These are phyloP conservation scores for Coniochaeta sp. DNA, from an alignment of 2,329 filamentous ascomycete species.

Conservation along the genomic window DNA sequence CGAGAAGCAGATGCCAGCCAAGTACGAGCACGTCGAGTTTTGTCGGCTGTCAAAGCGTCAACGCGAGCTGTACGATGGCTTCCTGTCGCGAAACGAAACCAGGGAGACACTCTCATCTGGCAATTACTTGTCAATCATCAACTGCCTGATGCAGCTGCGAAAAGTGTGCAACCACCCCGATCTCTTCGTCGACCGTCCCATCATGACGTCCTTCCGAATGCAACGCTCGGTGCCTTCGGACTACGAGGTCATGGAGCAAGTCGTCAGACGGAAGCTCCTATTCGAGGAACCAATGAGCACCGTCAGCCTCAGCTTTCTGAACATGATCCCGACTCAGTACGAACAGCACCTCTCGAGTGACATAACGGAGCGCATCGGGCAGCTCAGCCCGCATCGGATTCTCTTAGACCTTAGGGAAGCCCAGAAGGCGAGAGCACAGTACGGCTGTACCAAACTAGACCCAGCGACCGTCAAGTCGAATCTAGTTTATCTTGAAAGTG, in stretches of 20 bases:
- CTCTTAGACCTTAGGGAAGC: conserved; percentile 65
- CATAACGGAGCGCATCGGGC: conserved; percentile 47
- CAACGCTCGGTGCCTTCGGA: conserved; percentile 66
- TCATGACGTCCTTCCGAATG: conserved; percentile 96
- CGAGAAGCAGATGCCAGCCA: conserved; percentile 97
- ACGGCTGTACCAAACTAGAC: conserved; percentile 48
- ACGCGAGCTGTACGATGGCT: conserved; percentile 92
- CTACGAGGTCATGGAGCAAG: conserved; percentile 64
- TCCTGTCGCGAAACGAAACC: conserved; percentile 84
- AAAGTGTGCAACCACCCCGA: conserved; percentile 99
- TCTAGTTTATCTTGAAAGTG: conserved; percentile 65
- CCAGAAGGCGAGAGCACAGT: conserved; percentile 56
- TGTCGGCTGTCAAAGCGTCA: conserved; percentile 94
- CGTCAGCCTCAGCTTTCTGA: conserved; percentile 70
- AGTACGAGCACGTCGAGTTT: conserved; percentile 95
- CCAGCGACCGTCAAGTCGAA: conserved; percentile 62
- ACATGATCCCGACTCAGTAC: conserved; percentile 65
- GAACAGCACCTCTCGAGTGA: conserved; percentile 52
- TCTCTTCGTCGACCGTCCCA: conserved; percentile 89
- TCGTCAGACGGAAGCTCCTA: conserved; percentile 62
- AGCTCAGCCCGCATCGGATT: conserved; percentile 62
- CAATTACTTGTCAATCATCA: conserved; percentile 97
- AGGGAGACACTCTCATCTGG: conserved; percentile 82
- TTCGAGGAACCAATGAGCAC: conserved; percentile 52
- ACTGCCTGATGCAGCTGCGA: conserved; percentile 92